Conservation (phyloP, 352 stramenopile species). For the Pythium angustatum region DNA sequence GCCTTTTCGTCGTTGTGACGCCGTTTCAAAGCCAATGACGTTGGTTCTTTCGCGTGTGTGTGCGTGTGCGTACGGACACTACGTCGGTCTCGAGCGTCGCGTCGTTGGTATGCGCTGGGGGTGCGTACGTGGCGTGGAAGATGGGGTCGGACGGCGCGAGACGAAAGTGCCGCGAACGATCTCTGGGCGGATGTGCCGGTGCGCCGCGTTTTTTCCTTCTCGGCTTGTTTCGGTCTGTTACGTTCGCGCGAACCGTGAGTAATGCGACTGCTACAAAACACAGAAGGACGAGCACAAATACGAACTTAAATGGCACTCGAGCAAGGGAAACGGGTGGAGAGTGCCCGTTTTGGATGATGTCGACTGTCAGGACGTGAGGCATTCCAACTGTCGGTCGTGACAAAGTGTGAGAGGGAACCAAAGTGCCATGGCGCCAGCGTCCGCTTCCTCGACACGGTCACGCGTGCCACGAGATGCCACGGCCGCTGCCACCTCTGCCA, state of each 20-base stretch:
- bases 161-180: neutral
- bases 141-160: neutral
- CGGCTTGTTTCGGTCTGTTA: neutral
- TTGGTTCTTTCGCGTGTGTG: constrained; percentile 17
- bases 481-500: no score
- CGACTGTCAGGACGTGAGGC: constrained; percentile 22
- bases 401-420: constrained; percentile 19
- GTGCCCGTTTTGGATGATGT: neutral
- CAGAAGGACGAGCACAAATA: neutral
- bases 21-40: constrained; percentile 1
- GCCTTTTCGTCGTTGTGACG: neutral
- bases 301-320: constrained; percentile 20
- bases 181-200: neutral
- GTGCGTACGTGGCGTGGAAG: neutral
- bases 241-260: neutral
- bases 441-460: neutral
- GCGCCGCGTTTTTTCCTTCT: neutral
- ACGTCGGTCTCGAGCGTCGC: no score
- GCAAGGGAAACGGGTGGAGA: neutral
- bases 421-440: constrained; percentile 3
- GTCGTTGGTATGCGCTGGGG: no score
- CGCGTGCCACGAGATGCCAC: no score
- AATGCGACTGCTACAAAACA: neutral
- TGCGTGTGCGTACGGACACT: no score
- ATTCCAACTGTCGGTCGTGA: neutral